Percentiles rank a stretch among this genome's conserved stretches.
phyloP scores from a whole-genome alignment of 768 basidiomycete genomes.

The Cytidiella melzeri region DNA sequence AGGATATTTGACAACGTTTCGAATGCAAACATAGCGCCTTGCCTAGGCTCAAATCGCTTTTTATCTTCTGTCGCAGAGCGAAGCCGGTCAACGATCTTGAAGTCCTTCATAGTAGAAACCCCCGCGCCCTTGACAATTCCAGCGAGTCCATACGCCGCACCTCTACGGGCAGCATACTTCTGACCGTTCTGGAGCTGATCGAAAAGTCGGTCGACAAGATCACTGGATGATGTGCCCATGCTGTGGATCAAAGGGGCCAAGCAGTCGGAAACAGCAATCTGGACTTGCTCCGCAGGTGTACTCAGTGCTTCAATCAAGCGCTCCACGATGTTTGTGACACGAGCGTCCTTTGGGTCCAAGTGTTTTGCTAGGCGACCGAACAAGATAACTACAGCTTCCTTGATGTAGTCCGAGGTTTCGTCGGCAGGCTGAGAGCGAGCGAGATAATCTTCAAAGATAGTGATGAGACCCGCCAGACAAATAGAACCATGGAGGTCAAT shows the following conservation, averaged over 20 bases:
- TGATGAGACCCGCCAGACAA: constrained; percentile 67
- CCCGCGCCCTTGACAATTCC: constrained; percentile 92
- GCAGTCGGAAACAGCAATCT: constrained; percentile 94
- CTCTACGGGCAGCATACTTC: constrained; percentile 93
- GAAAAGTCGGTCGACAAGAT: constrained; percentile 72
- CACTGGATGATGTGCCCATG: constrained; percentile 52
- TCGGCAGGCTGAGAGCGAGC: constrained; percentile 40
- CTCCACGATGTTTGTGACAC: constrained; percentile 78
- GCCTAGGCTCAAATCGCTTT: constrained; percentile 77
- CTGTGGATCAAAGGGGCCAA: constrained; percentile 77
- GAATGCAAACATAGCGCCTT: constrained; percentile 93
- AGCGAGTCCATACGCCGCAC: constrained; percentile 93
- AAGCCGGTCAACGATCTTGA: constrained; percentile 68
- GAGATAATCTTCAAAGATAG: constrained; percentile 77
- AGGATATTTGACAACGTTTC: constrained; percentile 86
- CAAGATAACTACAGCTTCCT: constrained; percentile 91
- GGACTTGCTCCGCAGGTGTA: constrained; percentile 94
- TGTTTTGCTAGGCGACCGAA: constrained; percentile 91
- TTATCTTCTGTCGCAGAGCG: constrained; percentile 82
- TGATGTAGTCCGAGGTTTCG: constrained; percentile 80
- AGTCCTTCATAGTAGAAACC: constrained; percentile 78
- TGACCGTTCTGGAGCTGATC: constrained; percentile 68
- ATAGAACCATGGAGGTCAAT: constrained; percentile 79
- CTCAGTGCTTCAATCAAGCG: constrained; percentile 83
- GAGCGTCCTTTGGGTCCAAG: constrained; percentile 66